Base-by-base conservation (phyloP, 2,329 filamentous ascomycete genomes). In the Ceratocystis destructans region DNA sequence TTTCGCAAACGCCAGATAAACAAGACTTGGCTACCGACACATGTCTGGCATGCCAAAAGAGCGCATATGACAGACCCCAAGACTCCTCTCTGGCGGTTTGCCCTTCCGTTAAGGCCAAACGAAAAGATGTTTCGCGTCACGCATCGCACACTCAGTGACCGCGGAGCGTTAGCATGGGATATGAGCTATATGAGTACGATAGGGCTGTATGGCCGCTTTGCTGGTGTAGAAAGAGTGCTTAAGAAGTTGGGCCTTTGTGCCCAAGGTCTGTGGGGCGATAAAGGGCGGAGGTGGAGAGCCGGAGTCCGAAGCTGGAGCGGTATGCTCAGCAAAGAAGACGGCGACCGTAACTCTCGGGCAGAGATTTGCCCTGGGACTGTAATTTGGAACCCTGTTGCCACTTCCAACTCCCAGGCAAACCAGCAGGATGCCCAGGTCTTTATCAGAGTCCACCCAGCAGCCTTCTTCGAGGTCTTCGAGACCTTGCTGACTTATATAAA, bases 11-110 rank as follows among this genome's bases (percentile, higher is more conserved):
- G 94, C 41, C 93, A 97, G 73, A 78, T 87, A 59, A 82, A 89
- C 74, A 97, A 97, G 78, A 91, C 89, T 2, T 96, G 93, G 90
- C 79, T 99, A 17, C 94, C 94, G 0, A 97, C 94, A 5, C 94
- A 99, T 74, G 77, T 95, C 70, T 99, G 89, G 83, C 92, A 96
- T 76, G 87, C 93, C 1, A 99, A 99, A 75, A 81, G 94, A 68
- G 90, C 94, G 25, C 88, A 83, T 68, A 95, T 99, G 89, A 91
- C 91, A 0, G 81, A 84, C 6, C 87, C 89, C 0, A 86, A 83
- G 62, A 82, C 87, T 57, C 87, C 90, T 2, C 76, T 94, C n/a
- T 99, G 94, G 94, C 83, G 91, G 50, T 96, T 96, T 75, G 85
- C 90, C 0, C 78, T 97, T 28, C 90, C 92, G 0, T 75, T 96